A percentile compares a stretch with the other conserved stretches of the same genome.
Conservation (phyloP, 805 yeast species). For the Cyberlindnera mrakii region DNA sequence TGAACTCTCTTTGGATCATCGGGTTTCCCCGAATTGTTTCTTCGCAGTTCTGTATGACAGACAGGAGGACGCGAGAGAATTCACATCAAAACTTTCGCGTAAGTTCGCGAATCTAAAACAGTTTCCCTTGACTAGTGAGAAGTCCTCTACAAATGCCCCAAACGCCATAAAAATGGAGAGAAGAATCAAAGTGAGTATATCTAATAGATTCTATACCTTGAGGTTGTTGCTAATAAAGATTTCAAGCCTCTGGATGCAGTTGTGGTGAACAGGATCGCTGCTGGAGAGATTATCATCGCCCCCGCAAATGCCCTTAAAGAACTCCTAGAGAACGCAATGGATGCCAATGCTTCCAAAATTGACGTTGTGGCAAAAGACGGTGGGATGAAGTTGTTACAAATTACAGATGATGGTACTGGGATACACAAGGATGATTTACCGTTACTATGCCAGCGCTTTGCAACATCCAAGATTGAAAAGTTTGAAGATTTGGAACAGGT, state of each 20-base stretch:
- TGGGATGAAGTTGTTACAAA: constrained; percentile 79
- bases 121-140: too few relatives aligned
- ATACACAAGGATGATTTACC: constrained; percentile 66
- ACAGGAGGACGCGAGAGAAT: too few relatives aligned
- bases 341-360: constrained; percentile 69
- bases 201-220: background rate
- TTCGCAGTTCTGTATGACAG: too few relatives aligned
- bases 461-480: constrained; percentile 74
- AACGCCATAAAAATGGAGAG: background rate
- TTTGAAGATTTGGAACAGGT: constrained; percentile 73
- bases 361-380: constrained; percentile 88
- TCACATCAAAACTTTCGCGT: too few relatives aligned
- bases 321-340: constrained; percentile 85
- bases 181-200: constrained; percentile 3
- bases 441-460: constrained; percentile 83
- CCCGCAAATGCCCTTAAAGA: constrained; percentile 95
- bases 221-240: constrained; percentile 2
- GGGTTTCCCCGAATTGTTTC: too few relatives aligned
- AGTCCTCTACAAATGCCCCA: too few relatives aligned
- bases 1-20: too few relatives aligned
- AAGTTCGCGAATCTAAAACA: too few relatives aligned
- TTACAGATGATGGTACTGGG: constrained; percentile 87
- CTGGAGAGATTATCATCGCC: constrained; percentile 92
- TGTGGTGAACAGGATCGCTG: constrained; percentile 90
- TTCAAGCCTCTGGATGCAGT: constrained; percentile 47